Evolutionary conservation across 1,284 basidiomycete genomes (phyloP).

Genomic region (Papiliotrema fonsecae): DNA sequence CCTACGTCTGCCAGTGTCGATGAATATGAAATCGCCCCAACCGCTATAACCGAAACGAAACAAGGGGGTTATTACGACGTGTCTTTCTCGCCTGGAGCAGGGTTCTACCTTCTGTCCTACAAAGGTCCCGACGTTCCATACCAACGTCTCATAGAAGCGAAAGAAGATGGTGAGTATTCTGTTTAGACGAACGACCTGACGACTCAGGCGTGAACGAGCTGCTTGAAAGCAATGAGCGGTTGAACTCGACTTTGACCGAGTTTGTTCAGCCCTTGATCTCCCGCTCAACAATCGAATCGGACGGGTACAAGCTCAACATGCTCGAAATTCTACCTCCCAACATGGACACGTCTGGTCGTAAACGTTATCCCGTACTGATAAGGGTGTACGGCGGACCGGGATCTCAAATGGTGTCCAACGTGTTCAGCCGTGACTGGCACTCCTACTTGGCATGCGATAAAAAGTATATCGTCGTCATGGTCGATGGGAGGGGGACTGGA

Average conservation of each 20-base stretch:
- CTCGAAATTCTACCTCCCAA: conserved; percentile 83
- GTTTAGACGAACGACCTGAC: neutral
- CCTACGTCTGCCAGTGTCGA: conserved; percentile 45
- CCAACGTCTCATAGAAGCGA: conserved; percentile 70
- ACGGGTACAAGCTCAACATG: conserved; percentile 80
- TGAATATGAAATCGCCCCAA: conserved; percentile 35
- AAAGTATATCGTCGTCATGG: conserved; percentile 77
- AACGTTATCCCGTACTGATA: conserved; percentile 89
- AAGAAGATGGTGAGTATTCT: conserved; percentile 55
- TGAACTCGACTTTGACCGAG: conserved; percentile 65
- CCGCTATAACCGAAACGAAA: conserved; percentile 62
- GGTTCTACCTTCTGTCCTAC: conserved; percentile 78
- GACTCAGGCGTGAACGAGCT: conserved; percentile 35
- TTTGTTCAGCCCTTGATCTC: conserved; percentile 69
- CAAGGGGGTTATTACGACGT: conserved; percentile 62
- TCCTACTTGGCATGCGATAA: conserved; percentile 75
- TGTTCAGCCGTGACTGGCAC: conserved; percentile 74
- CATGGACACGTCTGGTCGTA: conserved; percentile 86
- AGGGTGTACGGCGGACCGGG: conserved; percentile 87
- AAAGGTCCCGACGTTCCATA: conserved; percentile 78
- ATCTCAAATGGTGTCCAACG: conserved; percentile 68
- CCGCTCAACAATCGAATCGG: conserved; percentile 66
- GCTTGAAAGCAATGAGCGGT: conserved; percentile 65
- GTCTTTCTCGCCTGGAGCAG: conserved; percentile 73
- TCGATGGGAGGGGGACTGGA: conserved; percentile 94